phyloP scores from a whole-genome alignment of 805 yeast genomes.

The Blastobotrys mokoenaii region DNA sequence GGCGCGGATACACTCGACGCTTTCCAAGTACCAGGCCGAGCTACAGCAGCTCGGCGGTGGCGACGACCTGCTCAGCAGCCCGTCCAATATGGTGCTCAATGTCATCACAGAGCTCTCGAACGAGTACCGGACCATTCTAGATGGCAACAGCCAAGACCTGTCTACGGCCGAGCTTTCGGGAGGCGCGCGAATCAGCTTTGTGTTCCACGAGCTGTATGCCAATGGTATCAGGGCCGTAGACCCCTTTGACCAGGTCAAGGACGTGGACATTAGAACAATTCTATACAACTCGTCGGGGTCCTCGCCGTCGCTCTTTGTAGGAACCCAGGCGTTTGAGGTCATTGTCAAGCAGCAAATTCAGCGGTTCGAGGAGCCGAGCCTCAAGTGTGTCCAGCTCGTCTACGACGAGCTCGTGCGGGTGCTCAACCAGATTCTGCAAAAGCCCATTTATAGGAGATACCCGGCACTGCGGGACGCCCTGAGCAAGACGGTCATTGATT shows the following conservation, averaged over 20 bases:
- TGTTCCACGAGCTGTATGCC: conserved; percentile 90
- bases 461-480: conserved; percentile 86
- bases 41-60: conserved; percentile 80
- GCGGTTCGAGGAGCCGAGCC: conserved; percentile 88
- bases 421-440: conserved; percentile 70
- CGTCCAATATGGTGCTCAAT: conserved; percentile 80
- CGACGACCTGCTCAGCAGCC: conserved; percentile 64
- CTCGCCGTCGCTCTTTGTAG: conserved; percentile 91
- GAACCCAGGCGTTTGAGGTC: conserved; percentile 95
- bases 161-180: conserved; percentile 88
- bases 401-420: conserved; percentile 94
- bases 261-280: conserved; percentile 91
- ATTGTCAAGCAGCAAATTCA: conserved; percentile 87
- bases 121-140: conserved; percentile 83
- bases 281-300: conserved; percentile 96
- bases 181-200: conserved; percentile 96
- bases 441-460: conserved; percentile 78
- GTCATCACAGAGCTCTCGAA: conserved; percentile 89
- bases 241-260: conserved; percentile 94
- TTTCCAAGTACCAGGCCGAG: conserved; percentile 79
- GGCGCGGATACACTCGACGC: conserved; percentile 74
- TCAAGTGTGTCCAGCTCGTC: conserved; percentile 80
- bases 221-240: conserved; percentile 87
- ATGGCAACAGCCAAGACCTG: conserved; percentile 87
- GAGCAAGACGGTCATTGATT: conserved; percentile 69